Base-by-base conservation (phyloP, 176 grass and related monocot species). In the Zea luxurians region DNA sequence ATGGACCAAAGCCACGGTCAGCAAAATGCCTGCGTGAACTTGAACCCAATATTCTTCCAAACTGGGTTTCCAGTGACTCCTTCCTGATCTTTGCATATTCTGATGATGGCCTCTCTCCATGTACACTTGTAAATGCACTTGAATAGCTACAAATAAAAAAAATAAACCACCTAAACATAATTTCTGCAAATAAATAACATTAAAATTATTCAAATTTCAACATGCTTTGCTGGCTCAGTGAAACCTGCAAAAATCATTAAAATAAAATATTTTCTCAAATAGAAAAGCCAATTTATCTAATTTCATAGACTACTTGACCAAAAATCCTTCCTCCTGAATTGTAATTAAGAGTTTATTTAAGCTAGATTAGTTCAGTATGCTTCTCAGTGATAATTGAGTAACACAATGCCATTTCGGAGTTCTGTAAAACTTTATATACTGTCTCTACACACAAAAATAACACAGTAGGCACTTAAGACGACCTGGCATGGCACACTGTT, bases 71-170 rank as follows among this genome's bases (percentile, higher is more conserved):
- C 62, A 97, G 83, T 4, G 71, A 93, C 84, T 94, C 87, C 79
- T 92, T 97, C 34, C 95, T 91, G 53, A 83, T 88, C 82, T 94
- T 97, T 37, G 95, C 95, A 75, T 94, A 97, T 61, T 97, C 95
- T 47, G 91, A 82, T 13, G 95, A 94, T 2, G 85, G 89, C 45
- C 91, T 92, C 70, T 88, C 95, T 0, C 91, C 95, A 48, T 97
- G 95, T 52, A 97, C 91, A 59, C 95, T 97, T 65, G 95, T 75
- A 62, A 88, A 97, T 64, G 85, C 87, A 71, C 76, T 88, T 35
- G 91, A 88, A 13, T 83, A 94, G 78, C 89, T 88, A 79, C 41
- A 89, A 58, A 87, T 5, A 43, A 40, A 62, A 18, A 54, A 27
- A 60, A 48, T 15, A 57, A 38, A 37, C 37, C 36, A 12, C 7